Evolutionary conservation across 2,329 filamentous ascomycete species (phyloP), one percentile per base, ranked within the genome.

Genomic region (Stachybotrys chartarum): DNA sequence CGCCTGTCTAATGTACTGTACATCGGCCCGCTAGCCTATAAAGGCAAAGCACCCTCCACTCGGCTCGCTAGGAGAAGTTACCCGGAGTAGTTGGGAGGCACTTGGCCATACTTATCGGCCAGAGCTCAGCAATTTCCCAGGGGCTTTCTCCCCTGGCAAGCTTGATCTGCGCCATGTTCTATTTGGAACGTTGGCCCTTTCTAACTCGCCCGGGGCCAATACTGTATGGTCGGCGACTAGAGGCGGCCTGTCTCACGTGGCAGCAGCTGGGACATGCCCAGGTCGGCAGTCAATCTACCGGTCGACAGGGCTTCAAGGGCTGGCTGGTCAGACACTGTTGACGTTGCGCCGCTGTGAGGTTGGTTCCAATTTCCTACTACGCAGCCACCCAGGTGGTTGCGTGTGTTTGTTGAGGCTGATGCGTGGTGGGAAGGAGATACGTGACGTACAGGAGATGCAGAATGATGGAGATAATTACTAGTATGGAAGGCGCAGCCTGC

Each of bases 41-140:
- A 17, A 42, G 14, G 50, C 32, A 44, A 30, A 53, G 35, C 5
- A 10, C 45, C 47, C 53, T 63, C 60, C 57, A 57, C 61, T 57
- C 62, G 62, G 62, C 63, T 64, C 62, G 57, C 56, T 47, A 56
- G 56, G 30, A 24, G 54, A 53, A 47, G 35, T 58, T 63, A 62
- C 59, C 58, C 62, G 62, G 50, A 60, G 35, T 42, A 5, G 14
- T 14, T 10, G 35, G 35, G 14, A 14, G 14, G 35, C 35, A 42
- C 24, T 24, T 24, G 24, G 24, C 24, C 24, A 24, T 24, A 24
- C 2, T 24, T 24, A 4, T 24, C 24, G 24, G 24, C 24, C 24
- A 24, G 24, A 24, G 24, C 24, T 24, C 24, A 24, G 24, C 5
- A 42, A 10, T 10, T 42, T 42, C 10, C 35, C 35, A 10, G 5